These are phyloP conservation scores for Nicotiana attenuata DNA, from an alignment of 257 asterid species.

Conservation along the genomic window DNA sequence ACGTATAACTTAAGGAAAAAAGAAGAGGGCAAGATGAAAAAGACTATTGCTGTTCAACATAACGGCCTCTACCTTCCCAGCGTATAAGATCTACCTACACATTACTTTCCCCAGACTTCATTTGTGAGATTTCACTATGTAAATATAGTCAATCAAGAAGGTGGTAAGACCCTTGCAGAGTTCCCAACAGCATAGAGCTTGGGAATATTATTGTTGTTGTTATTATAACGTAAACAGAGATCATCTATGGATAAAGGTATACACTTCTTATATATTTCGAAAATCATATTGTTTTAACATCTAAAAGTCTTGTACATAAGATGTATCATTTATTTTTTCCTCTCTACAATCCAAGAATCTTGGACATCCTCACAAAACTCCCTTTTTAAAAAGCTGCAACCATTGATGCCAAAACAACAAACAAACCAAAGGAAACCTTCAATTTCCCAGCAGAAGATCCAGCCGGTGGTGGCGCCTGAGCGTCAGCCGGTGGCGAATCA, in stretches of 20 bases:
- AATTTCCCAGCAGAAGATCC: slow-evolving; percentile 6
- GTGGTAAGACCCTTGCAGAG: too few relatives aligned
- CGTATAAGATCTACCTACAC: too few relatives aligned
- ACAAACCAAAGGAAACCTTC: slow-evolving; percentile 5
- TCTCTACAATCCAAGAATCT: neutral
- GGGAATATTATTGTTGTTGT: too few relatives aligned
- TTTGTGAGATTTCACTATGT: too few relatives aligned
- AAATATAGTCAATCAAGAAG: too few relatives aligned
- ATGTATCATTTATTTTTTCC: neutral
- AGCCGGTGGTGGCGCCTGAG: neutral
- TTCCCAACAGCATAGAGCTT: too few relatives aligned
- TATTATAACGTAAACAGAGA: neutral
- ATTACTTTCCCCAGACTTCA: too few relatives aligned
- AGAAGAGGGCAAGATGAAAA: neutral
- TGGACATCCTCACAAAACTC: neutral
- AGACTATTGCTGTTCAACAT: neutral
- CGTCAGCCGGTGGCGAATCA: neutral
- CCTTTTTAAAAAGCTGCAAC: neutral
- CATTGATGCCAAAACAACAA: neutral
- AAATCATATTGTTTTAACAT: neutral
- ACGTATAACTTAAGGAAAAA: neutral
- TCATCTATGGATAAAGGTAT: neutral
- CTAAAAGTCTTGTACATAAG: neutral
- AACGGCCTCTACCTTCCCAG: too few relatives aligned
- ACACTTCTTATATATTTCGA: neutral